Base-by-base conservation (phyloP, 1,284 basidiomycete species). In the Boletus sp. region DNA sequence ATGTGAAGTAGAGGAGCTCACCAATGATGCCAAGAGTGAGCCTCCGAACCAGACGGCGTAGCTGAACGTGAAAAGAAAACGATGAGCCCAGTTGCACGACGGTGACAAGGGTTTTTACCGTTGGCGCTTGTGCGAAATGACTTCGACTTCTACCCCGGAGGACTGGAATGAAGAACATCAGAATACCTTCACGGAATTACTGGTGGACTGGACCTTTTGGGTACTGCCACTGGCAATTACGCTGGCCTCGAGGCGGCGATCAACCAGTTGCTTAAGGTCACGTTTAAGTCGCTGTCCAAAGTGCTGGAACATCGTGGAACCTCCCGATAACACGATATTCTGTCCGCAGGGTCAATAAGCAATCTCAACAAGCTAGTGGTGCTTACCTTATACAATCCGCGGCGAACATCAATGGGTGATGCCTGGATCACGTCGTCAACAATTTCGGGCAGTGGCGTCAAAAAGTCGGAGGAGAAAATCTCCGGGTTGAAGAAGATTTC, bases 401-500 rank as follows among this genome's bases (percentile, higher is more conserved):
- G 80, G 55, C 94, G 82, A 39, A 95, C 93, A 69, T 97, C 94
- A 51, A 97, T 99, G 12, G 96, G 96, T 8, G 91, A 94, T 50
- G 91, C 81, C 68, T 96, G 93, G 57, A 99, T 98, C 51, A 97
- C 95, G 48, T 83, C 83, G 62, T 99, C 96, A 48, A 99, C 96
- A 35, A 99, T 92, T 56, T 97, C 86, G 1, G 96, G 94, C 3
- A 99, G 78, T 4, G 96, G 96, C 2, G 95, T 98, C 52, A 99
- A 72, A 78, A 98, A 99, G 70, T 99, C 96, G 39, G 93, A 96
- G 0, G 91, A 95, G 68, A 90, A 92, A 60, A 99, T 97, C 68
- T 99, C 96, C 10, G 96, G 96, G 72, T 99, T 99, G 81, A 99
- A 99, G 76, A 99, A 98, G 66, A 99, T 96, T 68, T 99, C 96